Percentiles rank a stretch among this genome's conserved stretches.
These are phyloP conservation scores for Tuctoria greenei DNA, from an alignment of 176 grass and related monocot genomes.

Conservation along the genomic window DNA sequence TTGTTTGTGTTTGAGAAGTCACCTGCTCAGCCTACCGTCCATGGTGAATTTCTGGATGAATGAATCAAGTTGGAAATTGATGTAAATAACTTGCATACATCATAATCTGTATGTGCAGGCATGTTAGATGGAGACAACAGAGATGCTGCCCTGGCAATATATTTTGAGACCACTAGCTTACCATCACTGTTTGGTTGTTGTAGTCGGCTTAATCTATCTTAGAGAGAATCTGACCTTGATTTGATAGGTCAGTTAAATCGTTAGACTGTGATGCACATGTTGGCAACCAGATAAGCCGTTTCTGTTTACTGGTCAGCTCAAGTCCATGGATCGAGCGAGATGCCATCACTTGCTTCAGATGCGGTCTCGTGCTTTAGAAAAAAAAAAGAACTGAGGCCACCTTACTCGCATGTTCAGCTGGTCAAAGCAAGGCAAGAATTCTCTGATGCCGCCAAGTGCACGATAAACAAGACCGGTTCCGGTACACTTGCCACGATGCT, in stretches of 20 bases:
- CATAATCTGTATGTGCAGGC: background rate
- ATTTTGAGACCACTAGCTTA: slow-evolving; percentile 8
- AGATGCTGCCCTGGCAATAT: slow-evolving; percentile 9
- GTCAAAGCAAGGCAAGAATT: slow-evolving; percentile 48
- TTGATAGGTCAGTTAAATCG: background rate
- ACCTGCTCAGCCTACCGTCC: background rate
- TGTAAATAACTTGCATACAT: background rate
- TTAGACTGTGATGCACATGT: slow-evolving; percentile 2
- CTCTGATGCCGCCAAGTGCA: slow-evolving; percentile 33
- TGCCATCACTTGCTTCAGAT: slow-evolving; percentile 27
- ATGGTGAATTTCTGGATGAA: background rate
- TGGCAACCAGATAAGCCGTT: background rate
- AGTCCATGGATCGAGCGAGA: slow-evolving; percentile 6
- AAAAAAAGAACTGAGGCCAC: background rate
- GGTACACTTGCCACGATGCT: slow-evolving; percentile 39
- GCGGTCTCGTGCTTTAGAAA: background rate
- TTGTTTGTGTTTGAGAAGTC: background rate
- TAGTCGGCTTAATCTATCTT: background rate
- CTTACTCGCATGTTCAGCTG: slow-evolving; percentile 14
- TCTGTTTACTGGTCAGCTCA: background rate
- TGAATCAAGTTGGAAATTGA: slow-evolving; percentile 10
- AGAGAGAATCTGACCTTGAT: background rate
- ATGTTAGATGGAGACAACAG: background rate
- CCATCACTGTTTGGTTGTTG: background rate
- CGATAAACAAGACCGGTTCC: slow-evolving; percentile 43